Base-by-base conservation (phyloP, 805 yeast species). In the Wickerhamiella brachini region DNA sequence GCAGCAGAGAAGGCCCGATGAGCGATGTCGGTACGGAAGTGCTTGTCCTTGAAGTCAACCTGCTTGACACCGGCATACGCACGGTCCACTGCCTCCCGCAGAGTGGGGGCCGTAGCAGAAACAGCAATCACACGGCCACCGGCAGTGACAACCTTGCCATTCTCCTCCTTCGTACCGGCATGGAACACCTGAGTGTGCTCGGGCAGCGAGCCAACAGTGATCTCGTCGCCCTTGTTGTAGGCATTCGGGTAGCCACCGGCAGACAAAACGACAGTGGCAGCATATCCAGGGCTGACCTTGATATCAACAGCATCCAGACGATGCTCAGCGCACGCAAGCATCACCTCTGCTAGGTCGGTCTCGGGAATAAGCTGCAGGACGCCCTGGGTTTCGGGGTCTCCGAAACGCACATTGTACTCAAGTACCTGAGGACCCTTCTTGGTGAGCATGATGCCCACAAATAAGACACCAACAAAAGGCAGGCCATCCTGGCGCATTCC, bases 341-440 rank as follows among this genome's bases (percentile, higher is more conserved):
- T 79, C 46, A 93, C 80, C 68, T 89, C 87, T 46, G 96, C 93
- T 62, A 93, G 75, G 68, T 93, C 99, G n/a, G 96, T 82, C 50
- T 81, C 83, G 9, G 41, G 20, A 56, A 93, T 71, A 62, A 93
- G 74, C 20, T 97, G 96, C 63, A 93, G 72, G 22, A 93, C 95
- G 2, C 97, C 85, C 72, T 93, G 98, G 37, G 97, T 93, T 71
- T 93, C 99, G 58, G 99, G 99, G 67, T 93, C 99, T 56, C 99
- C 99, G 60, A 93, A 94, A 70, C 99, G 81, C 49, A 94, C 97
- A 61, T 93, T 93, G 70, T 94, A 93, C 69, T 93, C 99, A 62
- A 93, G 74, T 3, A 89, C 96, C 71, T 88, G 86, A 59, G 98
- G 97, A 55, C 95, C 97, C 44, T 72, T 61, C n/a, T 80, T 77